These are phyloP conservation scores for Zygosaccharomyces siamensis DNA, from an alignment of 805 yeast genomes.

Conservation along the genomic window DNA sequence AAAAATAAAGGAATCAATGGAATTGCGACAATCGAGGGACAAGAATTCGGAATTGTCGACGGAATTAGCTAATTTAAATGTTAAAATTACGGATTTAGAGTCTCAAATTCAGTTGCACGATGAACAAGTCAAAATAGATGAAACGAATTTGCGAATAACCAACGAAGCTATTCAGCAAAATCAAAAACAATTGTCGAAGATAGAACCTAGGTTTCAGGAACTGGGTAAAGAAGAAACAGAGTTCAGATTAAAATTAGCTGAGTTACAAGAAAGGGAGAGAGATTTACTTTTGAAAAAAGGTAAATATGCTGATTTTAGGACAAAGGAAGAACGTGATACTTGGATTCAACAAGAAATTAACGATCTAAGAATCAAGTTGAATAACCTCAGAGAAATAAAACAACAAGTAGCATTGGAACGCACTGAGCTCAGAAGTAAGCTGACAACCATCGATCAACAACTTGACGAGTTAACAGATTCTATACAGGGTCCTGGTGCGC, in stretches of 20 bases:
- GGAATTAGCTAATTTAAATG: conserved; percentile 46
- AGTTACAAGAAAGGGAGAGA: conserved; percentile 50
- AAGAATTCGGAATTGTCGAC: conserved; percentile 48
- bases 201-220: conserved; percentile 40
- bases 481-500: conserved; percentile 36
- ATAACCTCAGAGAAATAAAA: conserved; percentile 26
- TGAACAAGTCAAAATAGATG: conserved; percentile 31
- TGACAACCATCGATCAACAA: conserved; percentile 29
- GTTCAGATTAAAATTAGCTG: conserved; percentile 38
- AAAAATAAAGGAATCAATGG: conserved; percentile 48
- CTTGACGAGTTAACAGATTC: conserved; percentile 35
- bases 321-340: conserved; percentile 53
- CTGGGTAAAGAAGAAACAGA: conserved; percentile 40
- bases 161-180: conserved; percentile 34
- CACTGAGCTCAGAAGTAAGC: conserved; percentile 15
- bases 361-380: conserved; percentile 30
- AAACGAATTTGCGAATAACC: conserved; percentile 26
- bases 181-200: conserved; percentile 35
- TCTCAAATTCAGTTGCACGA: conserved; percentile 33
- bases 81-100: conserved; percentile 42
- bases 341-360: conserved; percentile 59
- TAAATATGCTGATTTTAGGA: conserved; percentile 54
- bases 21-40: conserved; percentile 48
- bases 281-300: conserved; percentile 66
- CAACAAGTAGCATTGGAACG: conserved; percentile 16